phyloP scores from a whole-genome alignment of 805 yeast genomes.

The Starmera amethionina region DNA sequence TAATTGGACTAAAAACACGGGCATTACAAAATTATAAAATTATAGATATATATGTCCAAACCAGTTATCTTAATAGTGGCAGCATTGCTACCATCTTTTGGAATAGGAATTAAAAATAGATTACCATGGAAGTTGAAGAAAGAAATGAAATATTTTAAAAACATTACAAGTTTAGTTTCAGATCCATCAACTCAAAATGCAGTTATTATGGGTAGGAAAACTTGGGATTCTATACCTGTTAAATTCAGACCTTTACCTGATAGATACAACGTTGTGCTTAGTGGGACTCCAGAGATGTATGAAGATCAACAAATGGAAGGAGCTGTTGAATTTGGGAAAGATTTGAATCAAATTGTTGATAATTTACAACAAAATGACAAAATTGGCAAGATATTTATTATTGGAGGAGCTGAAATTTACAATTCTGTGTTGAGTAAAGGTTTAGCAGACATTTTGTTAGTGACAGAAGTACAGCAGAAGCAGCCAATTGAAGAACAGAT shows the following conservation, averaged over 20 bases:
- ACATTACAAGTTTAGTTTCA: constrained; percentile 45
- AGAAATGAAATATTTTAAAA: constrained; percentile 80
- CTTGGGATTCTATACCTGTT: constrained; percentile 89
- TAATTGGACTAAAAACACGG: too few relatives aligned
- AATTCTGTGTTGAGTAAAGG: constrained; percentile 36
- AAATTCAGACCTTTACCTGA: constrained; percentile 76
- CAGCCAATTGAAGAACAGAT: constrained; percentile 11
- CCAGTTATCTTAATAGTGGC: constrained; percentile 72
- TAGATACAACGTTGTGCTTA: constrained; percentile 67
- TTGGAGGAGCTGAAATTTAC: constrained; percentile 92
- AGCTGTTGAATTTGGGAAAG: too few relatives aligned
- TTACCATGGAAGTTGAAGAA: constrained; percentile 82
- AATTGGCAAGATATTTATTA: constrained; percentile 61
- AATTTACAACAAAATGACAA: constrained; percentile 16
- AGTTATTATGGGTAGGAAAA: constrained; percentile 92
- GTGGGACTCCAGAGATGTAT: constrained; percentile 30
- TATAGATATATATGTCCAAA: constrained; percentile 2
- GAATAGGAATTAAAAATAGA: constrained; percentile 75
- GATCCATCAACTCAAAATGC: constrained; percentile 43
- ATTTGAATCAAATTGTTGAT: constrained; percentile 31
- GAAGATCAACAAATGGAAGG: constrained; percentile 23
- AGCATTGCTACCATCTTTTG: constrained; percentile 66
- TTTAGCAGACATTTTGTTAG: constrained; percentile 42
- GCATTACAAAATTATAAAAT: too few relatives aligned
- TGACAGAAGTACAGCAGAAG: constrained; percentile 55